Percentiles rank a stretch among this genome's conserved stretches.
Conservation (phyloP, 2,329 filamentous ascomycete genomes). For the Trichoderma simmonsii region DNA sequence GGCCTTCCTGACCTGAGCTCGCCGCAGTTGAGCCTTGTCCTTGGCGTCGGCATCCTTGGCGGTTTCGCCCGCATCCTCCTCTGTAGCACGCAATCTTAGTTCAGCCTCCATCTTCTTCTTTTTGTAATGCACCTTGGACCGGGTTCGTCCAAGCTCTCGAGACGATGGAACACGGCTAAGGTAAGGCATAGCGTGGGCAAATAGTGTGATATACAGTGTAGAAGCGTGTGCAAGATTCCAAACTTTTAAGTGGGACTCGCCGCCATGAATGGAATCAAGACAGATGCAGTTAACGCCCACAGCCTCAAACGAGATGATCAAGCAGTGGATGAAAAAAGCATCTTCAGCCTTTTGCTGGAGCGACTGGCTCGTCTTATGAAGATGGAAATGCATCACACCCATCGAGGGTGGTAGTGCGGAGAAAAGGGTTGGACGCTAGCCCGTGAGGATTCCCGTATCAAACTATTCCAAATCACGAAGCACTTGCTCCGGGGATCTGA, state of each 20-base stretch:
- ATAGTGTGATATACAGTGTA: not conserved
- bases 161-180: constrained; percentile 5
- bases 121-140: not conserved
- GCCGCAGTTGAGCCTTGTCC: constrained; percentile 45
- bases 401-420: not conserved
- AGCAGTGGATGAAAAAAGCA: not conserved
- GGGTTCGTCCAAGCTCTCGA: not conserved
- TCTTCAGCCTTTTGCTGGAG: not conserved
- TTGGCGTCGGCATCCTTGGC: constrained; percentile 23
- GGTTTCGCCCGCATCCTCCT: not conserved
- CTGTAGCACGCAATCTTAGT: not conserved
- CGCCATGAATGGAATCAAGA: constrained; percentile 7
- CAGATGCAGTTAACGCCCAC: not conserved
- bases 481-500: not conserved
- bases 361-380: constrained; percentile 6
- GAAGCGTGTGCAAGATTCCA: constrained; percentile 2
- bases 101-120: constrained; percentile 18
- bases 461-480: constrained; percentile 16
- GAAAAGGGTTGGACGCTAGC: not conserved
- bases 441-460: not conserved
- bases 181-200: constrained; percentile 7
- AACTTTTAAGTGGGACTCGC: constrained; percentile 13
- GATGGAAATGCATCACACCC: not conserved
- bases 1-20: constrained; percentile 51
- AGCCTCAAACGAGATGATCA: not conserved